These are phyloP conservation scores for Hygrocybe coccinea DNA, from an alignment of 768 basidiomycete species.

Conservation along the genomic window DNA sequence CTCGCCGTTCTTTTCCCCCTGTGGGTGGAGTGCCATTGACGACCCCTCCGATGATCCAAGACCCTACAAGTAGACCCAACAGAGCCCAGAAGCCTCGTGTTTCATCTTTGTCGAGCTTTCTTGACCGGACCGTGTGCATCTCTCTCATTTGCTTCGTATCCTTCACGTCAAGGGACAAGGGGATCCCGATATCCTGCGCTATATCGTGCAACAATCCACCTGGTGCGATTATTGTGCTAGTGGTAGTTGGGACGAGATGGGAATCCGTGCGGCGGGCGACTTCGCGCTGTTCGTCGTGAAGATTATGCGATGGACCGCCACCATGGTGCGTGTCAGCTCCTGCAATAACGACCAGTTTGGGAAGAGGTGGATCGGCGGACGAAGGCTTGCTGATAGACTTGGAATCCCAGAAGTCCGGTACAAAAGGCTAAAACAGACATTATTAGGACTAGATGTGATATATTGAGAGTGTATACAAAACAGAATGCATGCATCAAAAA, in stretches of 20 bases:
- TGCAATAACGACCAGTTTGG: conserved; percentile 27
- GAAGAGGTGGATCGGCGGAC: conserved; percentile 15
- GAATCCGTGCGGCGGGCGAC: background rate
- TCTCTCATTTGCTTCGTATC: background rate
- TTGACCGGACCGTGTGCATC: background rate
- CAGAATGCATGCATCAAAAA: background rate
- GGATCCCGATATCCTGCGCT: conserved; percentile 43
- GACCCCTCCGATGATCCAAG: background rate
- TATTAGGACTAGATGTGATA: conserved; percentile 4
- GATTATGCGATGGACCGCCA: conserved; percentile 24
- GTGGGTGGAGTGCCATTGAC: background rate
- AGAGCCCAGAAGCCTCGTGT: conserved; percentile 4
- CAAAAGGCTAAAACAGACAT: conserved; percentile 44
- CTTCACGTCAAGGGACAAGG: conserved; percentile 13
- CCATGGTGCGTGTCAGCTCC: conserved; percentile 18
- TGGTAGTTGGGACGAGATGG: conserved; percentile 3
- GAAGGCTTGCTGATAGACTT: conserved; percentile 8
- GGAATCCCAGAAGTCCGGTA: conserved; percentile 37
- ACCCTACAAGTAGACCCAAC: conserved; percentile 2
- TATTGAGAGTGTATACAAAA: conserved; percentile 1
- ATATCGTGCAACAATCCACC: conserved; percentile 43
- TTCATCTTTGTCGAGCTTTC: conserved; percentile 7
- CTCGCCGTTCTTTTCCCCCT: background rate
- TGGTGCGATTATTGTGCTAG: conserved; percentile 12
- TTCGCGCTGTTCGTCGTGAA: conserved; percentile 15